Evolutionary conservation across 768 basidiomycete genomes (phyloP).

Genomic region (Boletus speciosus): DNA sequence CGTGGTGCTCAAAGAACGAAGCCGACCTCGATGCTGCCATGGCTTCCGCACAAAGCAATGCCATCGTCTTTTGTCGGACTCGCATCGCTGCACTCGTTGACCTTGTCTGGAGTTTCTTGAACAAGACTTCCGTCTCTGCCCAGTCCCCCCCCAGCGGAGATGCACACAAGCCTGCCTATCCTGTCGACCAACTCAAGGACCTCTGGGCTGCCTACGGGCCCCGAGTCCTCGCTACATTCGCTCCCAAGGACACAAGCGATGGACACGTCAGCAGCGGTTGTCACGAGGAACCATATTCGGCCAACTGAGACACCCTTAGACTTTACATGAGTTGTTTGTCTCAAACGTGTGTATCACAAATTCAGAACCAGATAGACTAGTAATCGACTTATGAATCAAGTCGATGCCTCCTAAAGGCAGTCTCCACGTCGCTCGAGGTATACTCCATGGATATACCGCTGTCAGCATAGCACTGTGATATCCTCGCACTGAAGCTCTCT

Average conservation of each 20-base stretch:
- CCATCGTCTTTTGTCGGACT: slow-evolving; percentile 51
- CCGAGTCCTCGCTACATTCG: slow-evolving; percentile 33
- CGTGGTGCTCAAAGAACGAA: slow-evolving; percentile 59
- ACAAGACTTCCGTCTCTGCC: slow-evolving; percentile 31
- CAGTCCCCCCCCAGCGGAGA: slow-evolving; percentile 25
- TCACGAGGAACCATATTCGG: neutral
- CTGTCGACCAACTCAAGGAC: slow-evolving; percentile 33
- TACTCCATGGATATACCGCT: slow-evolving; percentile 74
- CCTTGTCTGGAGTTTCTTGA: slow-evolving; percentile 41
- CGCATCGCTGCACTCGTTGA: slow-evolving; percentile 50
- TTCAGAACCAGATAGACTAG: slow-evolving; percentile 5
- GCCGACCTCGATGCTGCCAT: slow-evolving; percentile 58
- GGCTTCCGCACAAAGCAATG: slow-evolving; percentile 49
- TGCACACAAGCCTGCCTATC: slow-evolving; percentile 14
- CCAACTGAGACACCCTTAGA: slow-evolving; percentile 12
- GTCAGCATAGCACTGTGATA: slow-evolving; percentile 78
- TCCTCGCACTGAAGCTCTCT: slow-evolving; percentile 61
- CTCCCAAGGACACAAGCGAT: slow-evolving; percentile 13
- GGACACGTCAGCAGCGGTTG: slow-evolving; percentile 7
- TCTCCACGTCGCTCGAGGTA: slow-evolving; percentile 67
- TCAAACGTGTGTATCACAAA: slow-evolving; percentile 10
- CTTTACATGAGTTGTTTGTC: neutral
- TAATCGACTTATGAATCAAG: slow-evolving; percentile 20
- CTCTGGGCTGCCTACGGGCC: slow-evolving; percentile 44
- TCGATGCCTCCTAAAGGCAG: slow-evolving; percentile 68